Evolutionary conservation across 495 filamentous ascomycete genomes (phyloP).

Genomic region (Trypethelium eluteriae): DNA sequence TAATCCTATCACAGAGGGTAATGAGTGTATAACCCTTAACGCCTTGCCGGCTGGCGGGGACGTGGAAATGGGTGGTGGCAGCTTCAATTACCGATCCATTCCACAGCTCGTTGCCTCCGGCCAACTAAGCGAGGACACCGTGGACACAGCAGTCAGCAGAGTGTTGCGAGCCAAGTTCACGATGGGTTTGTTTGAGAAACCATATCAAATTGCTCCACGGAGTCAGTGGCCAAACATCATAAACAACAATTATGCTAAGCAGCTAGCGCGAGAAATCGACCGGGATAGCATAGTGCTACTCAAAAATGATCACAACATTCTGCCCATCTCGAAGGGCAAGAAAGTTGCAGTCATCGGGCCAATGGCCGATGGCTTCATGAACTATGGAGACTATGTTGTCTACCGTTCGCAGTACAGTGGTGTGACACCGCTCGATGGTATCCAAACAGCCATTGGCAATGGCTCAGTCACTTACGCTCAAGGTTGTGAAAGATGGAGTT

Average conservation of each 20-base stretch:
- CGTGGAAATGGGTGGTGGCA: slow-evolving; percentile 63
- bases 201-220: slow-evolving; percentile 48
- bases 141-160: slow-evolving; percentile 58
- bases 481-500: slow-evolving; percentile 68
- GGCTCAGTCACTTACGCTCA: slow-evolving; percentile 53
- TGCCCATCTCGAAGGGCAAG: slow-evolving; percentile 56
- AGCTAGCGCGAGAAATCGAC: slow-evolving; percentile 58
- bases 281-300: slow-evolving; percentile 68
- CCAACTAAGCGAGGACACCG: slow-evolving; percentile 46
- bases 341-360: slow-evolving; percentile 66
- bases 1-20: slow-evolving; percentile 47
- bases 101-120: slow-evolving; percentile 53
- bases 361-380: slow-evolving; percentile 51
- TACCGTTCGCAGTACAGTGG: slow-evolving; percentile 13
- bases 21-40: slow-evolving; percentile 47
- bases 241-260: slow-evolving; percentile 56
- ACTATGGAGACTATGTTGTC: slow-evolving; percentile 21
- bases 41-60: slow-evolving; percentile 59
- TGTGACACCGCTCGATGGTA: slow-evolving; percentile 51
- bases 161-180: slow-evolving; percentile 57
- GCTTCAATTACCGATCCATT: slow-evolving; percentile 59
- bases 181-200: slow-evolving; percentile 60
- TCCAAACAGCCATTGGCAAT: slow-evolving; percentile 50
- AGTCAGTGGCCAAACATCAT: slow-evolving; percentile 49
- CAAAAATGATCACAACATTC: slow-evolving; percentile 60